Conservation (phyloP, 192 early-diverging fungal species). For the Backusella sp. region DNA sequence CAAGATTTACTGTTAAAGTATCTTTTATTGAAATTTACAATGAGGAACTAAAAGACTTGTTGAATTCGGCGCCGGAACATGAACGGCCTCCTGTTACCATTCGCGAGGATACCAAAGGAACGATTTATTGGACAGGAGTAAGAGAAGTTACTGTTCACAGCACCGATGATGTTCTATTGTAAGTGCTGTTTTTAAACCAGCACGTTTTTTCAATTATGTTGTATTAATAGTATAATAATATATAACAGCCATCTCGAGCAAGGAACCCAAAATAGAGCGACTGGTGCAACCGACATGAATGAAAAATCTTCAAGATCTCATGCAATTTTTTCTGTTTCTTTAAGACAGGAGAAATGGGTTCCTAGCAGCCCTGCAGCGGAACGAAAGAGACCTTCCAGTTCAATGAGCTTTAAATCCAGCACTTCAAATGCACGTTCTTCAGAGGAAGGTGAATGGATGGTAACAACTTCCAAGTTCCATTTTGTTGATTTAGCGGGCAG, state of each 20-base stretch:
- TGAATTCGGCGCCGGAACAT: constrained; percentile 60
- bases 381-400: constrained; percentile 15
- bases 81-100: constrained; percentile 64
- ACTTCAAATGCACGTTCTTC: constrained; percentile 11
- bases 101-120: constrained; percentile 82
- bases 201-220: constrained; percentile 8
- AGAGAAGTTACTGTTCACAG: constrained; percentile 68
- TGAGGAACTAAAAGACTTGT: constrained; percentile 90
- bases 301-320: constrained; percentile 91
- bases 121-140: constrained; percentile 82
- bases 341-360: constrained; percentile 72
- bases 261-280: constrained; percentile 60
- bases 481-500: constrained; percentile 99
- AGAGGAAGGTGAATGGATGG: constrained; percentile 28
- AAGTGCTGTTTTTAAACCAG: constrained; percentile 9
- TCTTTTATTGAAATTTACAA: constrained; percentile 97
- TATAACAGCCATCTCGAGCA: constrained; percentile 52
- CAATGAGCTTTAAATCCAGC: constrained; percentile 9
- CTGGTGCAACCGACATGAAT: constrained; percentile 97
- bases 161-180: constrained; percentile 72
- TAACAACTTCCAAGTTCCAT: constrained; percentile 74
- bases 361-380: constrained; percentile 3
- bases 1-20: constrained; percentile 53
- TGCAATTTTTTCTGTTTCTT: constrained; percentile 91
- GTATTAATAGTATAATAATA: not conserved